Percentiles rank a stretch among this genome's conserved stretches.
Evolutionary conservation across 2,329 filamentous ascomycete species (phyloP).

Genomic region (Aulographum hederae): DNA sequence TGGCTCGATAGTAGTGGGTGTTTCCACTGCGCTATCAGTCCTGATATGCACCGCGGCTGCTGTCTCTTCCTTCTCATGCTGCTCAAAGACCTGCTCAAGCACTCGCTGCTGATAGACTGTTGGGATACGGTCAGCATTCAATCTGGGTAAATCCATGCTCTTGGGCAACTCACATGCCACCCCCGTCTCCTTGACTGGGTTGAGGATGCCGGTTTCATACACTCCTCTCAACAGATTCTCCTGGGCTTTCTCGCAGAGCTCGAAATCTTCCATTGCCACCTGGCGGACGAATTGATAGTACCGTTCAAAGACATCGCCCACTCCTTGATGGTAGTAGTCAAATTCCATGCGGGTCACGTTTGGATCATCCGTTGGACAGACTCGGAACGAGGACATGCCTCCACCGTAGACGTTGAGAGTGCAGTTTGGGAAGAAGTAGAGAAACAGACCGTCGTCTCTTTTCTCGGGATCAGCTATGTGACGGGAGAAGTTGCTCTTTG

Average conservation of each 20-base stretch:
- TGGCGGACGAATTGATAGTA: constrained; percentile 38
- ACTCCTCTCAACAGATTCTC: constrained; percentile 33
- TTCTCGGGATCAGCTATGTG: constrained; percentile 36
- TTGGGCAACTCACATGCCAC: constrained; percentile 25
- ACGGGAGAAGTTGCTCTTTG: constrained; percentile 35
- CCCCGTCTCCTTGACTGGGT: constrained; percentile 36
- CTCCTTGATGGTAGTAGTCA: constrained; percentile 36
- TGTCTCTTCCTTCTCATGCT: constrained; percentile 19
- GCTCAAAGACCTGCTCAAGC: constrained; percentile 24
- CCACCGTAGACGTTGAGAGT: constrained; percentile 39
- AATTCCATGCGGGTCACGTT: constrained; percentile 37
- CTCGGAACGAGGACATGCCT: constrained; percentile 38
- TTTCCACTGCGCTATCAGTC: no score
- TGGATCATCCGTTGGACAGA: constrained; percentile 32
- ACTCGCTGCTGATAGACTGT: constrained; percentile 28
- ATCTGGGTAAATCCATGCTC: no score
- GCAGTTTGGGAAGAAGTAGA: constrained; percentile 40
- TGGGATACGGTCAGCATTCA: no score
- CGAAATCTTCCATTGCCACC: constrained; percentile 37
- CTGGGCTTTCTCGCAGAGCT: constrained; percentile 38
- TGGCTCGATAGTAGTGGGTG: no score
- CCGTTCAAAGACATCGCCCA: constrained; percentile 34
- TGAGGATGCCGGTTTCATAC: constrained; percentile 36
- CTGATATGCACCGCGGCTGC: no score
- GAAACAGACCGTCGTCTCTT: constrained; percentile 33